Evolutionary conservation across 345 rosid genomes (phyloP).

Genomic region (Populus alba): DNA sequence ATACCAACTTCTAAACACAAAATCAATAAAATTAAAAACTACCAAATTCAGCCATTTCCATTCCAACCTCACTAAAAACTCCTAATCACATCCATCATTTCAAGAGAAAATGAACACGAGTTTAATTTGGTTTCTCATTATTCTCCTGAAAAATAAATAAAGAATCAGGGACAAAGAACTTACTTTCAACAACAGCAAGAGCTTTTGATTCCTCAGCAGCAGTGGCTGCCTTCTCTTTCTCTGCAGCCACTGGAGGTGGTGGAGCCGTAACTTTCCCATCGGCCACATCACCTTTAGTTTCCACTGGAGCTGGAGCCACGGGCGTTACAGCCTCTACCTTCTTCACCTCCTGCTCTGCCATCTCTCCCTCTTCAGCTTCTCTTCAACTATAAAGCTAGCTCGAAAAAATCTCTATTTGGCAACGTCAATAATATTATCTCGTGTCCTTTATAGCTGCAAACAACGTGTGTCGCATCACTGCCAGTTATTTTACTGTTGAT

Average conservation of each 20-base stretch:
- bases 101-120: not conserved
- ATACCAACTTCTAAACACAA: not conserved
- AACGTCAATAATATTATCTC: not conserved
- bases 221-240: slow-evolving; percentile 11
- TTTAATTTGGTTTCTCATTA: not conserved
- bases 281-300: slow-evolving; percentile 22
- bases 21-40: not conserved
- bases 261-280: slow-evolving; percentile 35
- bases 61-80: not conserved
- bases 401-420: not conserved
- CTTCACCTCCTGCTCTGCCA: slow-evolving; percentile 57
- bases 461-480: not conserved
- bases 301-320: slow-evolving; percentile 22
- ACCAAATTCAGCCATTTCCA: not conserved
- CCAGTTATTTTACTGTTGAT: not conserved
- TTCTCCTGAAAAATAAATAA: not conserved
- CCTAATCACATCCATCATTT: not conserved
- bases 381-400: not conserved
- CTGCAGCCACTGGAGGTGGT: slow-evolving; percentile 12
- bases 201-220: slow-evolving; percentile 52
- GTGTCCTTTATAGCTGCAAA: not conserved
- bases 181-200: slow-evolving; percentile 58
- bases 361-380: slow-evolving; percentile 9
- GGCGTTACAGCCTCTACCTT: slow-evolving; percentile 37
- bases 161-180: slow-evolving; percentile 12